phyloP scores from a whole-genome alignment of 2,329 filamentous ascomycete genomes.

The Penicillium sp. region DNA sequence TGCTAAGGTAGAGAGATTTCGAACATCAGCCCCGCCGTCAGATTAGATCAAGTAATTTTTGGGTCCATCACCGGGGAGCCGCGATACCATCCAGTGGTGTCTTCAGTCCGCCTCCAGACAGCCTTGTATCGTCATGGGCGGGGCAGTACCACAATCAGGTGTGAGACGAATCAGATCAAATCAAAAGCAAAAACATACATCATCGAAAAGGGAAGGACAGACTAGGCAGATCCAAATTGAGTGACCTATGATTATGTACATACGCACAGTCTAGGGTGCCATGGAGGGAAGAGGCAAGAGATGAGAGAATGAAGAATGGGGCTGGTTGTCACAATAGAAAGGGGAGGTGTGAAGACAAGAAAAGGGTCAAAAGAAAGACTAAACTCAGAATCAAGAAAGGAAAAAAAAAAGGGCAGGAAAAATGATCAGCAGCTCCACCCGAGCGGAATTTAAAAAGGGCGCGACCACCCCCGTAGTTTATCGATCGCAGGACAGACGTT shows the following conservation, averaged over 20 bases:
- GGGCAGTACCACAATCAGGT: slow-evolving; percentile 6
- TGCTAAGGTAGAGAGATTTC: not conserved
- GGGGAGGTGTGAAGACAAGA: slow-evolving; percentile 1
- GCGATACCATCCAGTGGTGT: slow-evolving; percentile 32
- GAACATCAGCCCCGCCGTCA: slow-evolving; percentile 40
- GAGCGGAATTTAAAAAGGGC: slow-evolving; percentile 40
- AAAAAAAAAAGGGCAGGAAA: slow-evolving; percentile 14
- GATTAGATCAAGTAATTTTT: slow-evolving; percentile 65
- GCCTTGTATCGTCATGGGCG: slow-evolving; percentile 35
- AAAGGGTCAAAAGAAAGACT: slow-evolving; percentile 1
- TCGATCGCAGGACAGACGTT: too few relatives aligned
- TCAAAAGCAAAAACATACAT: not conserved
- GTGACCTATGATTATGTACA: not conserved
- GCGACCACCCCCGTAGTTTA: slow-evolving; percentile 17
- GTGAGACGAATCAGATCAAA: not conserved
- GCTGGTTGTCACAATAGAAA: not conserved
- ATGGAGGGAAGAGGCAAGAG: not conserved
- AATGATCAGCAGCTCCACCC: slow-evolving; percentile 12
- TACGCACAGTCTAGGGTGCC: not conserved
- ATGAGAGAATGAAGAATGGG: not conserved
- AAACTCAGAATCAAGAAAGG: not conserved
- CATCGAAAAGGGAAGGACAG: not conserved
- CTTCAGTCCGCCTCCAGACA: slow-evolving; percentile 25
- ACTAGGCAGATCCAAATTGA: not conserved
- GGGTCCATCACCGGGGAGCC: slow-evolving; percentile 46